phyloP scores from a whole-genome alignment of 352 stramenopile species.

The Nothophytophthora sp. region DNA sequence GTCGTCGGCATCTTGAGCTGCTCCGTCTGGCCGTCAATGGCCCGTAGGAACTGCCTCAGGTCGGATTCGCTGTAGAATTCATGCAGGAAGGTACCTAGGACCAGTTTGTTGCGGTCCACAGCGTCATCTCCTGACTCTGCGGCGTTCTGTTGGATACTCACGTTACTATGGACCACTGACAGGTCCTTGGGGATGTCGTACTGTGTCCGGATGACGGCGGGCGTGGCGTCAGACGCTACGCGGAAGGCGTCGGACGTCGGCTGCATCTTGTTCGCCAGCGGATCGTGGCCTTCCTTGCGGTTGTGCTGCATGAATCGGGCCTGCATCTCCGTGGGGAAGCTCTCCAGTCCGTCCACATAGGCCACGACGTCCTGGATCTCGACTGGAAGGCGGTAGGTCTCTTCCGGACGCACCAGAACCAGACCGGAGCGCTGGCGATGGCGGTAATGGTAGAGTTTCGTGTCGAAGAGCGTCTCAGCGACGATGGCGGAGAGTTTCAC shows the following conservation, averaged over 20 bases:
- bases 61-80: constrained; percentile 71
- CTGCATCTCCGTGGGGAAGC: constrained; percentile 70
- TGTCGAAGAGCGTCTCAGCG: constrained; percentile 56
- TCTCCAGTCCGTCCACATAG: constrained; percentile 74
- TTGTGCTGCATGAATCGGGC: constrained; percentile 41
- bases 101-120: constrained; percentile 44
- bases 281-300: constrained; percentile 28
- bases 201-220: constrained; percentile 46
- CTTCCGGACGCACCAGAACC: constrained; percentile 44
- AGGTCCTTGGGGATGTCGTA: constrained; percentile 54
- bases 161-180: constrained; percentile 2
- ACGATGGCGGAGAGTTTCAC: constrained; percentile 38
- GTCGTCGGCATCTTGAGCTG: constrained; percentile 22
- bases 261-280: constrained; percentile 32
- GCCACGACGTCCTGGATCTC: constrained; percentile 39
- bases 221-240: constrained; percentile 33
- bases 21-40: constrained; percentile 12
- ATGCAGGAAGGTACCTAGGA: constrained; percentile 68
- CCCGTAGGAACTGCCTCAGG: constrained; percentile 41
- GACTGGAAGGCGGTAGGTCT: constrained; percentile 37
- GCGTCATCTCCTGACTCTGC: too few species aligned
- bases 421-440: constrained; percentile 26
- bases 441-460: constrained; percentile 51
- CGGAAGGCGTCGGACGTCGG: constrained; percentile 11
- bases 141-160: constrained; percentile 8